Evolutionary conservation across 140 eudicot genomes (phyloP).

Genomic region (Cichorium intybus): DNA sequence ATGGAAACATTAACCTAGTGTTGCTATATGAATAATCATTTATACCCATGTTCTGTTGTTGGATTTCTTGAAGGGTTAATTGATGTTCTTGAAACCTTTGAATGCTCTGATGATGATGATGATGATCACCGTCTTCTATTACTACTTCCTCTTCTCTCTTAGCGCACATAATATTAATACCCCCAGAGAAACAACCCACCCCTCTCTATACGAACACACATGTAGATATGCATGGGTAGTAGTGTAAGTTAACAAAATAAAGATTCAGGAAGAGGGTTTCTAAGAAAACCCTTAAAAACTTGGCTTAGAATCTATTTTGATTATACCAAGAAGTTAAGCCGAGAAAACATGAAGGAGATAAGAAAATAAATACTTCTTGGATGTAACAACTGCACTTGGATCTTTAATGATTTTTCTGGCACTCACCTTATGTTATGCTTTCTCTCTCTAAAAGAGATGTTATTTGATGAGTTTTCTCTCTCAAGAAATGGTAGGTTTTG

Average conservation of each 20-base stretch:
- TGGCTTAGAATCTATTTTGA: neutral
- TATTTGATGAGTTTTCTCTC: slow-evolving; percentile 24
- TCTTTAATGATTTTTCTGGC: slow-evolving; percentile 21
- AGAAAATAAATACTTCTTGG: slow-evolving; percentile 12
- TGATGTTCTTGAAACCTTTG: slow-evolving; percentile 42
- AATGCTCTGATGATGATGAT: slow-evolving; percentile 9
- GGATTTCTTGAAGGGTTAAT: slow-evolving; percentile 42
- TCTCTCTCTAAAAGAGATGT: slow-evolving; percentile 16
- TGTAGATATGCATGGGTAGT: slow-evolving; percentile 8
- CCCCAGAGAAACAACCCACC: slow-evolving; percentile 10
- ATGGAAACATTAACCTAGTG: slow-evolving; percentile 51
- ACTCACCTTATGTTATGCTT: slow-evolving; percentile 8
- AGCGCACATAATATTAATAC: slow-evolving; percentile 34
- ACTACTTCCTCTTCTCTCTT: slow-evolving; percentile 35
- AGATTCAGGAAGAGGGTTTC: slow-evolving; percentile 1
- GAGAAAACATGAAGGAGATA: slow-evolving; percentile 19
- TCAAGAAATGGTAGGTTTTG: slow-evolving; percentile 36
- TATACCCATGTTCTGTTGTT: slow-evolving; percentile 51
- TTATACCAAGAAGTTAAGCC: slow-evolving; percentile 10
- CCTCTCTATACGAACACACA: neutral
- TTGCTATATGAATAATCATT: slow-evolving; percentile 42
- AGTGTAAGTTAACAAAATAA: neutral
- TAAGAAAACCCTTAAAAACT: slow-evolving; percentile 20
- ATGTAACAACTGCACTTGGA: slow-evolving; percentile 30
- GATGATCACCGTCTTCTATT: slow-evolving; percentile 26